These are phyloP conservation scores for Acacia confusa DNA, from an alignment of 306 rosid genomes.

Conservation along the genomic window DNA sequence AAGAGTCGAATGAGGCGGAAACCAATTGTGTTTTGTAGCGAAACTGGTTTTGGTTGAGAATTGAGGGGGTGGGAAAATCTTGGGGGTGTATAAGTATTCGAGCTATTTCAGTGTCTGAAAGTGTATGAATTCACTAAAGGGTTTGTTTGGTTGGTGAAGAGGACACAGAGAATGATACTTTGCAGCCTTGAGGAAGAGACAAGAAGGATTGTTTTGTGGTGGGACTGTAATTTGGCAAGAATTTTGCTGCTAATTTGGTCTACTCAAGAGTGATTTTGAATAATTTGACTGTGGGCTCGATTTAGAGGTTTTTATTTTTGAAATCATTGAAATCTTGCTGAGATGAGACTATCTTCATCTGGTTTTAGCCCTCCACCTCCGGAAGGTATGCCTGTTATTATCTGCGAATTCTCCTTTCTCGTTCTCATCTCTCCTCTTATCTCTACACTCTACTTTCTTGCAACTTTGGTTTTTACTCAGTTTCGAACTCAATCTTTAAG, in stretches of 20 bases:
- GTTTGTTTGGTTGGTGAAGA: neutral
- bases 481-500: neutral
- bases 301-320: neutral
- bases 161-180: constrained; percentile 4
- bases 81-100: neutral
- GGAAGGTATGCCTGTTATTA: neutral
- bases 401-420: neutral
- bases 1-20: constrained; percentile 61
- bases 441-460: neutral
- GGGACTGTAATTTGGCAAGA: constrained; percentile 5
- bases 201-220: constrained; percentile 10
- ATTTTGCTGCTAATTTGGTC: neutral
- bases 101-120: neutral
- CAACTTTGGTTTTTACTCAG: neutral
- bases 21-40: neutral
- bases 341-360: constrained; percentile 12
- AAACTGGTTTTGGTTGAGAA: constrained; percentile 46
- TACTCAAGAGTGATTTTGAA: neutral
- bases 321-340: neutral
- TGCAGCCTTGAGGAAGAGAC: constrained; percentile 2
- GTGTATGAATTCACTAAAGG: neutral
- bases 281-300: neutral
- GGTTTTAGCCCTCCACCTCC: constrained; percentile 14
- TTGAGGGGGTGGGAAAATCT: constrained; percentile 26
- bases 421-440: neutral